Evolutionary conservation across 441 rosid genomes (phyloP), one percentile per base, ranked within the genome.

Genomic region (Metrosideros polymorpha): DNA sequence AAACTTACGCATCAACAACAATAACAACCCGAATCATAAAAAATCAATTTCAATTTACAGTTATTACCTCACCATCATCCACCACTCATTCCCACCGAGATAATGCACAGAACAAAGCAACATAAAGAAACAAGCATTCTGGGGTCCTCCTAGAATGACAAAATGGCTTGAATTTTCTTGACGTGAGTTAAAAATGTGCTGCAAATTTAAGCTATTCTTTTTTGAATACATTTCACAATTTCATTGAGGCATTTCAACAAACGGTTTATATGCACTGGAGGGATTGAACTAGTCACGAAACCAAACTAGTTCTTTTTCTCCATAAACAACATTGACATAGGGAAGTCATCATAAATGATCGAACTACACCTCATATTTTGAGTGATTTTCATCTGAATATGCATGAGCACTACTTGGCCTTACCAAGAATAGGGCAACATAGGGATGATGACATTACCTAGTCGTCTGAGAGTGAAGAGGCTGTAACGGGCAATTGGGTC

Each of bases 131-230:
- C 0, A 29, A 29, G 6, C 6, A 61, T 30, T 30, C 17, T 2
- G 1, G 3, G 12, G 12, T 61, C 24, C 5, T 13, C 1, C 0
- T 30, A 30, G 0, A 30, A 17, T 61, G 4, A 29, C 12, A n/a
- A 56, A 56, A 27, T 27, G 17, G 63, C 0, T 56, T 2, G 14
- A 27, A n/a, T 27, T 55, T 12, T 56, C 2, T 6, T 52, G 24
- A 52, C 8, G 2, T 17, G 22, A 17, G 18, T 3, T 52, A 24
- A 19, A 52, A 18, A 18, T 52, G 24, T 52, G 54, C 7, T 17
- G 8, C 6, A 52, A 7, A 18, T 52, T 18, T 52, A 18, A 17
- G 54, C 8, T 52, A 52, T 6, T 52, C 54, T 6, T 52, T 52
- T 9, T 52, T 52, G 24, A 52, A 52, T 52, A 18, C 9, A 24